A percentile compares a stretch with the other conserved stretches of the same genome.
These are phyloP conservation scores for Saccharomyces hybrid DNA, from an alignment of 1,139 yeast species.

Conservation along the genomic window DNA sequence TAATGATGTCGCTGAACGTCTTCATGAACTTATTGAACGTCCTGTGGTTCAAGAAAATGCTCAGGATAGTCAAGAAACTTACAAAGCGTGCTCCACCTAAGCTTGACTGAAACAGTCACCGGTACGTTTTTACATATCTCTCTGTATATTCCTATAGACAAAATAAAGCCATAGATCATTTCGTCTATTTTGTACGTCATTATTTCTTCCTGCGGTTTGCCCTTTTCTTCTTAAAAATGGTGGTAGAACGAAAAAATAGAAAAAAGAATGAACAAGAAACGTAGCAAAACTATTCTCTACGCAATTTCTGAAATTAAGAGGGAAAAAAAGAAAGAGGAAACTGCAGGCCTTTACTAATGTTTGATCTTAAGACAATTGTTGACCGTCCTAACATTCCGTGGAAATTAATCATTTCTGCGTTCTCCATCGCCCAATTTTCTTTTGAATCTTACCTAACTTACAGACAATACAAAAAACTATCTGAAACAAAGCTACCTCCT, in stretches of 20 bases:
- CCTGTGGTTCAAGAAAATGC: conserved; percentile 68
- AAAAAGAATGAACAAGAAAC: neutral
- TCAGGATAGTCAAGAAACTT: conserved; percentile 58
- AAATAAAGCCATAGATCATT: neutral
- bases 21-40: conserved; percentile 61
- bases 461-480: conserved; percentile 69
- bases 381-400: conserved; percentile 65
- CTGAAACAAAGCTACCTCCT: conserved; percentile 49
- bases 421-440: conserved; percentile 64
- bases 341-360: conserved; percentile 11
- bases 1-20: conserved; percentile 53
- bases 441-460: conserved; percentile 68
- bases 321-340: neutral
- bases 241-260: neutral
- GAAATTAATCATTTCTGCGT: conserved; percentile 67
- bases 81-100: conserved; percentile 2
- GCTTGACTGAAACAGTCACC: neutral
- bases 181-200: neutral
- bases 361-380: conserved; percentile 35
- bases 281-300: neutral
- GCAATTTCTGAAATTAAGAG: neutral
- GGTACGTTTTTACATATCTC: neutral
- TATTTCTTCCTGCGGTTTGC: neutral
- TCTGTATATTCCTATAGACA: neutral
- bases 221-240: neutral